Conservation (phyloP, 257 asterid species). For the Dorcoceras hygrometricum region DNA sequence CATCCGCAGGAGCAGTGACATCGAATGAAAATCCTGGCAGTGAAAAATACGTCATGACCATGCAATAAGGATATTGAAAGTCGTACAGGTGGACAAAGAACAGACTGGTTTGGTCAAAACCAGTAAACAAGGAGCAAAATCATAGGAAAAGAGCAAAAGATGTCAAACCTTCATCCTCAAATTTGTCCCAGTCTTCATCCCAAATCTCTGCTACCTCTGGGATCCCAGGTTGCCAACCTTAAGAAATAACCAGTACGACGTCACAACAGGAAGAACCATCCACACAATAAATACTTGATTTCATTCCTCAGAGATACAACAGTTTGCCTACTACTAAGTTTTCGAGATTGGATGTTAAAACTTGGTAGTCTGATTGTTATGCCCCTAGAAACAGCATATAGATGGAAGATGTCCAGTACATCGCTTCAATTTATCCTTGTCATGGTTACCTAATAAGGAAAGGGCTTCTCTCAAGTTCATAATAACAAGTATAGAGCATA, state of each 20-base stretch:
- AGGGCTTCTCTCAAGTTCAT: background rate
- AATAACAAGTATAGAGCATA: background rate
- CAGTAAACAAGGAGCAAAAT: slow-evolving; percentile 9
- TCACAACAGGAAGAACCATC: slow-evolving; percentile 15
- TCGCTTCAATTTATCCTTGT: background rate
- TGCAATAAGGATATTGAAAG: background rate
- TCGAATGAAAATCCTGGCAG: slow-evolving; percentile 79
- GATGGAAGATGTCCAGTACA: background rate
- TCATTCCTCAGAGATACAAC: background rate
- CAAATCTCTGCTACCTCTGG: slow-evolving; percentile 82
- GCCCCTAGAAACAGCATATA: background rate
- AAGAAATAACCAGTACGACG: slow-evolving; percentile 19
- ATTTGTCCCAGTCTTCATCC: slow-evolving; percentile 99
- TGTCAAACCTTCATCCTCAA: slow-evolving; percentile 85
- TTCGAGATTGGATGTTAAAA: background rate
- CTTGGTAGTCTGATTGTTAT: background rate
- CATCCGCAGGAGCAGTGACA: slow-evolving; percentile 50
- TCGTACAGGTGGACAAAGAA: background rate
- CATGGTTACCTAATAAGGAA: background rate
- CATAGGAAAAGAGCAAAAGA: slow-evolving; percentile 12
- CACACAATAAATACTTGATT: slow-evolving; percentile 5
- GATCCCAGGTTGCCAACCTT: slow-evolving; percentile 97
- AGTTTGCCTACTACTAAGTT: background rate
- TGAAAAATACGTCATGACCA: slow-evolving; percentile 23
- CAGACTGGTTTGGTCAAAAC: background rate